A percentile compares a stretch with the other conserved stretches of the same genome.
phyloP scores from a whole-genome alignment of 805 yeast genomes.

The Sugiyamaella chiloensis region DNA sequence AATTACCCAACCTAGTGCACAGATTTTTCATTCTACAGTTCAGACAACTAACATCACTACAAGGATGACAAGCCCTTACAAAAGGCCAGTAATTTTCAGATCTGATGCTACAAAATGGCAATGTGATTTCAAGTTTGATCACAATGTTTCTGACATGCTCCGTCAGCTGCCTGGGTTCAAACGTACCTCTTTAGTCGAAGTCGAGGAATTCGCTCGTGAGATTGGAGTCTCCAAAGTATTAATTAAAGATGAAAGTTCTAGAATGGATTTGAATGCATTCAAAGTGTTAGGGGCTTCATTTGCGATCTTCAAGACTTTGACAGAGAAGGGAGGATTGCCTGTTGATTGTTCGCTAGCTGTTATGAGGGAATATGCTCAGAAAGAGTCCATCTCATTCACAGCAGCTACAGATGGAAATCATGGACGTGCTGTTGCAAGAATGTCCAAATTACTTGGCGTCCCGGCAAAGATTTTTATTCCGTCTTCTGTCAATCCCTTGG shows the following conservation, averaged over 20 bases:
- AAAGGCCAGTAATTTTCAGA: neutral
- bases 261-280: neutral
- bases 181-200: neutral
- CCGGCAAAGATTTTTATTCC: neutral
- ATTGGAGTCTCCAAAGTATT: neutral
- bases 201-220: neutral
- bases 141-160: neutral
- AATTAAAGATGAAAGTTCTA: neutral
- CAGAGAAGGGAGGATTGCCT: neutral
- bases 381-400: neutral
- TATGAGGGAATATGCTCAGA: neutral
- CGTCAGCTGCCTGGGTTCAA: neutral
- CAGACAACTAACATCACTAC: too few species aligned
- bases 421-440: conserved; percentile 1
- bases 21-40: too few species aligned
- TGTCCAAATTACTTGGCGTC: neutral
- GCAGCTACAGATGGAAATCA: conserved; percentile 5
- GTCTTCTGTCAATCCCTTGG: neutral
- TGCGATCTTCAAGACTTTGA: neutral
- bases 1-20: too few species aligned
- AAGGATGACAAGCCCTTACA: neutral
- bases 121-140: neutral
- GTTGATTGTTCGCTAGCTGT: neutral
- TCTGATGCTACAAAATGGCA: neutral
- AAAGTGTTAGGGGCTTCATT: neutral